Base-by-base conservation (phyloP, 768 basidiomycete genomes). In the Trametes villosa region DNA sequence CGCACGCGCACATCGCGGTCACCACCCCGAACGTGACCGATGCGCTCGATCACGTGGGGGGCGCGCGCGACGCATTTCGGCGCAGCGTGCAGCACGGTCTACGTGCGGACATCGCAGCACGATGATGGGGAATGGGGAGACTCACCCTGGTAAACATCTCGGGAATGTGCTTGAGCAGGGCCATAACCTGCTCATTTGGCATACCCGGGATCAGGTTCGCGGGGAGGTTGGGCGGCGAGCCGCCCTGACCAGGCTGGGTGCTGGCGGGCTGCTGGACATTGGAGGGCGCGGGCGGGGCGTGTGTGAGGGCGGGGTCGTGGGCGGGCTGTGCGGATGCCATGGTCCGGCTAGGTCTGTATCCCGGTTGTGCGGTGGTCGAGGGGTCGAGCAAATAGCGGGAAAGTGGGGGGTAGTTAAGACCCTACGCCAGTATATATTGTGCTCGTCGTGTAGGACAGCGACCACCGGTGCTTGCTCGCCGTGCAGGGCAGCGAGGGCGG, bases 121-220 rank as follows among this genome's bases (percentile, higher is more conserved):
- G 62, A 59, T 49, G 58, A 38, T 41, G 44, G 48, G 17, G 29
- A 33, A 48, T 53, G 6, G 33, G 34, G 41, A 36, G 54, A 71
- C 53, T 71, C 72, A 75, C 77, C 80, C 87, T 86, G 65, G 72
- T 78, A 50, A 86, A 82, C 27, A 86, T 76, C 53, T 74, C 74
- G 5, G 86, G 83, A 30, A 86, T 67, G 47, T 79, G 79, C 55
- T 86, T 83, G 24, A 91, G 73, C 30, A 91, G 71, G 49, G 74
- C 81, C 73, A 85, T 77, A 54, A 91, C 78, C 72, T 89, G 87
- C 31, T 77, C 76, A 22, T 80, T 77, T 68, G 86, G 83, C 48
- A 88, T 65, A 61, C 53, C 40, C 53, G 53, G 68, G 41, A 41
- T 52, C 20, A 33, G 66, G 36, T 7, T 63, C 1, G 47, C 59